phyloP scores from a whole-genome alignment of 2,329 filamentous ascomycete species.

The Colletotrichum siamense region DNA sequence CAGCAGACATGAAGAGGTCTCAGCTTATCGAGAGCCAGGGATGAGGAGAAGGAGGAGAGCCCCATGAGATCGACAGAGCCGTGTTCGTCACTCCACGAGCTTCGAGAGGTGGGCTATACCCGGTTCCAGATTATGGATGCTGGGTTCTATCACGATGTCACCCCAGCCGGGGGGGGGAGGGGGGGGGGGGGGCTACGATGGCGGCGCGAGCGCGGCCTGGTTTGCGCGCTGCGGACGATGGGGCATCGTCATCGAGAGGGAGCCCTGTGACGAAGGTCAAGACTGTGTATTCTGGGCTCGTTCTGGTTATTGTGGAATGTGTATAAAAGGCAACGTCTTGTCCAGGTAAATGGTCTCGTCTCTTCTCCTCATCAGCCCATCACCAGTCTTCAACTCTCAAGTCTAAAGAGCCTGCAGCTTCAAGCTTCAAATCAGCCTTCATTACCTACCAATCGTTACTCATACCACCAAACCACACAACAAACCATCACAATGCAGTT shows the following conservation, averaged over 20 bases:
- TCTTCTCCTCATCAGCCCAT: background rate
- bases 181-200: background rate
- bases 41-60: background rate
- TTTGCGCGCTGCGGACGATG: background rate
- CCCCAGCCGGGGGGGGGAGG: background rate
- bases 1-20: background rate
- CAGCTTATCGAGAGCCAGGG: background rate
- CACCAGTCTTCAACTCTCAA: background rate
- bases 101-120: background rate
- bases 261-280: constrained; percentile 14
- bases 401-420: background rate
- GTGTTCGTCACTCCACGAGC: constrained; percentile 3
- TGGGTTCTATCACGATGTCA: constrained; percentile 12
- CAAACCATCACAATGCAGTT: constrained; percentile 16
- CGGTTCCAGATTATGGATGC: background rate
- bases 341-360: background rate
- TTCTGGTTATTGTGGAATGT: background rate
- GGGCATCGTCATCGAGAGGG: constrained; percentile 12
- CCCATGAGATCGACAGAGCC: constrained; percentile 5
- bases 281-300: background rate
- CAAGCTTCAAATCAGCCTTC: background rate
- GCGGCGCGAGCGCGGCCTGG: background rate
- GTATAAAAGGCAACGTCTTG: constrained; percentile 12
- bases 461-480: background rate
- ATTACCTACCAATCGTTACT: background rate